These are phyloP conservation scores for Aspergillus tubingensis DNA, from an alignment of 2,329 filamentous ascomycete species.

Conservation along the genomic window DNA sequence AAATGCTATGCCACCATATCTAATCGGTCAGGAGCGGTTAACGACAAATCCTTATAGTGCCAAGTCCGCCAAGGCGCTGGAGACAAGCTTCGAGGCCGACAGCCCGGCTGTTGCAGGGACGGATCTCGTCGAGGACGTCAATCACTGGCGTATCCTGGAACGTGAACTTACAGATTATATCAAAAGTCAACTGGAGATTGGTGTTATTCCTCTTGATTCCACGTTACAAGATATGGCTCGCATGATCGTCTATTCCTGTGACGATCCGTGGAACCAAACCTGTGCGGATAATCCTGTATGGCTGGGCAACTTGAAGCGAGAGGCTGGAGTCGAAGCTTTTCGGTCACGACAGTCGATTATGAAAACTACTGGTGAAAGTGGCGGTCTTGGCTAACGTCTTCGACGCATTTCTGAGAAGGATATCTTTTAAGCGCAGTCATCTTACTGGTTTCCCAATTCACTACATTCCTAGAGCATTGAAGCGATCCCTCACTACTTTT, in stretches of 20 bases:
- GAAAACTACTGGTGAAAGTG: no score
- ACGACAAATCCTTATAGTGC: conserved; percentile 10
- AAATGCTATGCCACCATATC: conserved; percentile 38
- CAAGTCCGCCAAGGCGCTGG: background rate
- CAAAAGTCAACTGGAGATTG: background rate
- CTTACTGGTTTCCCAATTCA: no score
- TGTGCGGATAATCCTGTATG: conserved; percentile 11
- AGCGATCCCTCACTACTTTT: no score
- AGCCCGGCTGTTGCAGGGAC: background rate
- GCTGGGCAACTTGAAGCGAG: conserved; percentile 3
- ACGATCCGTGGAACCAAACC: conserved; percentile 12
- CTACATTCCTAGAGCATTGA: no score
- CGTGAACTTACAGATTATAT: conserved; percentile 11
- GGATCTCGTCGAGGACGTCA: conserved; percentile 1
- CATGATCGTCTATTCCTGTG: conserved; percentile 2
- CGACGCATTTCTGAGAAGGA: no score
- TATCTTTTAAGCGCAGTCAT: no score
- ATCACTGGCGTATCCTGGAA: conserved; percentile 4
- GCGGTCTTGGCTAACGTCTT: no score
- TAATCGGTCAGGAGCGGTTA: conserved; percentile 33
- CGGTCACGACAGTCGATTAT: no score
- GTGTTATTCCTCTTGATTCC: background rate
- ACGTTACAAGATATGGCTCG: conserved; percentile 14
- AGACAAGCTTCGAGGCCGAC: background rate
- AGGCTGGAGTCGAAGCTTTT: background rate